phyloP scores from a whole-genome alignment of 2,329 filamentous ascomycete genomes.

The Fusarium abutilonis region DNA sequence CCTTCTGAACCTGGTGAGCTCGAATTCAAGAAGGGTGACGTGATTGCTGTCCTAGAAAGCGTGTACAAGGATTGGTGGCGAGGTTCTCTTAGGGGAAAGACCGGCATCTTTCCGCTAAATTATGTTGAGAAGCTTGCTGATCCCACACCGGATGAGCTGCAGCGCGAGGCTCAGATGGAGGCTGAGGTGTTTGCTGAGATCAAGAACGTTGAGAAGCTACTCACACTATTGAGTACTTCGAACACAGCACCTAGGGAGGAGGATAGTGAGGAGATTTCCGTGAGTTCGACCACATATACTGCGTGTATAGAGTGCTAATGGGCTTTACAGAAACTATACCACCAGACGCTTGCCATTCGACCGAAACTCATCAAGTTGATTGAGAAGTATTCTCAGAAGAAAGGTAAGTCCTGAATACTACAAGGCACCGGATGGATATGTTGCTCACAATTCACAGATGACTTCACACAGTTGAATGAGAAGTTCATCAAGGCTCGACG shows the following conservation, averaged over 20 bases:
- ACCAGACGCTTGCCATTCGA: conserved; percentile 91
- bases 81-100: conserved; percentile 91
- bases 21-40: conserved; percentile 95
- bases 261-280: conserved; percentile 97
- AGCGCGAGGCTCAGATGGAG: conserved; percentile 96
- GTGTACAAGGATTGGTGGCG: conserved; percentile 99
- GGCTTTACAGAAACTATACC: conserved; percentile 74
- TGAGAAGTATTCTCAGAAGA: conserved; percentile 99
- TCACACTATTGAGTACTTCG: conserved; percentile 90
- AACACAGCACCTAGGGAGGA: conserved; percentile 82
- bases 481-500: conserved; percentile 99
- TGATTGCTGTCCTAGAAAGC: conserved; percentile 96
- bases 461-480: conserved; percentile 98
- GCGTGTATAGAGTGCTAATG: conserved; percentile 46
- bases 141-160: conserved; percentile 91
- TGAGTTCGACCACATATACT: conserved; percentile 48
- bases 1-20: conserved; percentile 94
- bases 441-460: conserved; percentile 67
- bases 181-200: conserved; percentile 72
- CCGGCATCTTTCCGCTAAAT: conserved; percentile 97
- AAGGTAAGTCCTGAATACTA: conserved; percentile 66
- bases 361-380: conserved; percentile 98
- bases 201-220: conserved; percentile 73
- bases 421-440: background rate
- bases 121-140: conserved; percentile 98